Evolutionary conservation across 2,329 filamentous ascomycete genomes (phyloP).

Genomic region (Sporothrix schenckii): DNA sequence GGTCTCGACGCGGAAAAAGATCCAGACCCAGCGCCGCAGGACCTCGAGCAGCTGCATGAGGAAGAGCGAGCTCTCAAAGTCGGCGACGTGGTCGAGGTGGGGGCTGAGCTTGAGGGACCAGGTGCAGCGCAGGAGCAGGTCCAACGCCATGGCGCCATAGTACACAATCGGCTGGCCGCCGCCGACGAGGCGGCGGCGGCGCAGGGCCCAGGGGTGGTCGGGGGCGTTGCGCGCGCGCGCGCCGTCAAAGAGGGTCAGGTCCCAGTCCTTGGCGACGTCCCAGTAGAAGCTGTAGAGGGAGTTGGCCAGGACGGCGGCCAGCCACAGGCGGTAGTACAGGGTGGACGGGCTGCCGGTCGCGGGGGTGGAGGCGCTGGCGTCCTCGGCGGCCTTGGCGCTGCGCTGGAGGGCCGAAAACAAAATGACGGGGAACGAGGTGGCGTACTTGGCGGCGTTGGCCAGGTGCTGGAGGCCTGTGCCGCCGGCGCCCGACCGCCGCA

Average conservation of each 20-base stretch:
- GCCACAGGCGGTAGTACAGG: constrained; percentile 61
- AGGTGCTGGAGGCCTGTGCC: constrained; percentile 85
- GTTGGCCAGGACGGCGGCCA: constrained; percentile 76
- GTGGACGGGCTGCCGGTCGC: constrained; percentile 41
- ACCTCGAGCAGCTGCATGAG: constrained; percentile 85
- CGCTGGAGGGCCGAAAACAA: constrained; percentile 75
- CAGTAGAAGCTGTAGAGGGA: constrained; percentile 97
- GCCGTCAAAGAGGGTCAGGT: constrained; percentile 75
- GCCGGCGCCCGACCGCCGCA: constrained; percentile 50
- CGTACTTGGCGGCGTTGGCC: constrained; percentile 93
- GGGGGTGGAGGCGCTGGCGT: constrained; percentile 34
- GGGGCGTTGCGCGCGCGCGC: constrained; percentile 59
- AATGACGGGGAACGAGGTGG: constrained; percentile 91
- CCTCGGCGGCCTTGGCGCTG: constrained; percentile 52
- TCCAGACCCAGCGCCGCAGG: constrained; percentile 89
- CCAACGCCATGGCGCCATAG: constrained; percentile 76
- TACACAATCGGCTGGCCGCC: constrained; percentile 66
- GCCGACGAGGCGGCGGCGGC: constrained; percentile 72
- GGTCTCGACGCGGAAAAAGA: constrained; percentile 92
- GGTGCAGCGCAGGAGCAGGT: constrained; percentile 81
- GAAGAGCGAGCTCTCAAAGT: constrained; percentile 88
- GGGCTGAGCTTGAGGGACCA: constrained; percentile 88
- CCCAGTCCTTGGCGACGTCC: constrained; percentile 97
- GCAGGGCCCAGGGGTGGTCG: constrained; percentile 75
- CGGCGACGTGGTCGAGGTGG: constrained; percentile 79